Conservation (phyloP, 805 yeast genomes). For the Pichia californica region DNA sequence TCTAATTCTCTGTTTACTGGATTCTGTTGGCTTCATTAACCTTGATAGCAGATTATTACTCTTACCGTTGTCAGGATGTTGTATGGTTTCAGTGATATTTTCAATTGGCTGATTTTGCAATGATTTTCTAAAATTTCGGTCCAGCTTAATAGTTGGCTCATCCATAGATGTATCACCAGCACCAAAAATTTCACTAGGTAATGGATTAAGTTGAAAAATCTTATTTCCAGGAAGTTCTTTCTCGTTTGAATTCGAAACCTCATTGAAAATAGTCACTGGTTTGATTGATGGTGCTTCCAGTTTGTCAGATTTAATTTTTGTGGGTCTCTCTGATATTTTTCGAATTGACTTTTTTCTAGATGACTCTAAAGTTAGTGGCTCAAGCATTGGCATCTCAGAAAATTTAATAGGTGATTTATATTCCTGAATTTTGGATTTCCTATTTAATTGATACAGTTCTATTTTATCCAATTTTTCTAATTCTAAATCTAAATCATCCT, state of each 20-base stretch:
- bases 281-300: conserved; percentile 13
- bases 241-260: too few relatives aligned
- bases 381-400: conserved; percentile 29
- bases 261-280: too few relatives aligned
- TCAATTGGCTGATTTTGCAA: neutral
- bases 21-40: conserved; percentile 22
- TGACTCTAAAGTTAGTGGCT: conserved; percentile 26
- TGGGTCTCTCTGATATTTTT: conserved; percentile 11
- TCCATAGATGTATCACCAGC: conserved; percentile 9
- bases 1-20: conserved; percentile 17
- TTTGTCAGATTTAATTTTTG: neutral
- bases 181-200: conserved; percentile 18
- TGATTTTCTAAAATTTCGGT: conserved; percentile 11
- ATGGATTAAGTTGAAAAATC: conserved; percentile 11
- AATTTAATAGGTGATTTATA: conserved; percentile 28
- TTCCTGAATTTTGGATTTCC: conserved; percentile 7
- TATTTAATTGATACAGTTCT: conserved; percentile 22
- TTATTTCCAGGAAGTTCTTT: neutral
- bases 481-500: conserved; percentile 21
- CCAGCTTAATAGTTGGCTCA: conserved; percentile 27
- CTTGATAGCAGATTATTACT: conserved; percentile 14
- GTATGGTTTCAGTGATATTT: too few relatives aligned
- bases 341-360: conserved; percentile 22
- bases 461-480: conserved; percentile 26
- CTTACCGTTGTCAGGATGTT: too few relatives aligned